phyloP scores from a whole-genome alignment of 331 rosid species.

The Cydonia oblonga region DNA sequence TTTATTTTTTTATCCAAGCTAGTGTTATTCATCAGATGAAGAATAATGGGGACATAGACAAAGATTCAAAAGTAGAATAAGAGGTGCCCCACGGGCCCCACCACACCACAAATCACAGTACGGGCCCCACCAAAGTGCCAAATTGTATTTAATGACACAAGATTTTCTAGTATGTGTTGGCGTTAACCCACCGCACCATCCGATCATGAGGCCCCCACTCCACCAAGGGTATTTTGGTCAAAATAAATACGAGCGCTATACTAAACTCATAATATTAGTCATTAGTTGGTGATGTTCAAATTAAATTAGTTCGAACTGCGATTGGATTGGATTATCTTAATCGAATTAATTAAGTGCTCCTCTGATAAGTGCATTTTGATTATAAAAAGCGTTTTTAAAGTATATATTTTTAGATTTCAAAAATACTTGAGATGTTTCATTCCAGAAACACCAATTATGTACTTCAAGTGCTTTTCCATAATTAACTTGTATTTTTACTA shows the following conservation, averaged over 20 bases:
- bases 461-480: too few species aligned
- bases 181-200: constrained; percentile 6
- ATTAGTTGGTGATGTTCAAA: constrained; percentile 19
- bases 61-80: constrained; percentile 28
- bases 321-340: too few species aligned
- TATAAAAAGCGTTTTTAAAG: too few species aligned
- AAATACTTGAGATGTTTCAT: too few species aligned
- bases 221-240: constrained; percentile 41
- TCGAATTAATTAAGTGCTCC: too few species aligned
- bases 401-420: too few species aligned
- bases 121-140: constrained; percentile 1
- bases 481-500: too few species aligned
- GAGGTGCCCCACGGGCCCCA: constrained; percentile 24
- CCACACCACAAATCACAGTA: not conserved
- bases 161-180: constrained; percentile 3
- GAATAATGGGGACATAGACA: constrained; percentile 4
- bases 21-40: too few species aligned
- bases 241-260: too few species aligned
- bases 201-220: constrained; percentile 36
- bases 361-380: too few species aligned
- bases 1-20: not conserved
- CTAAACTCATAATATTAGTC: not conserved
- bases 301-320: constrained; percentile 1
- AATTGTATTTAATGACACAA: not conserved
- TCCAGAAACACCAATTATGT: too few species aligned